Evolutionary conservation across 352 stramenopile genomes (phyloP).

Genomic region (Blastocystis sp.): DNA sequence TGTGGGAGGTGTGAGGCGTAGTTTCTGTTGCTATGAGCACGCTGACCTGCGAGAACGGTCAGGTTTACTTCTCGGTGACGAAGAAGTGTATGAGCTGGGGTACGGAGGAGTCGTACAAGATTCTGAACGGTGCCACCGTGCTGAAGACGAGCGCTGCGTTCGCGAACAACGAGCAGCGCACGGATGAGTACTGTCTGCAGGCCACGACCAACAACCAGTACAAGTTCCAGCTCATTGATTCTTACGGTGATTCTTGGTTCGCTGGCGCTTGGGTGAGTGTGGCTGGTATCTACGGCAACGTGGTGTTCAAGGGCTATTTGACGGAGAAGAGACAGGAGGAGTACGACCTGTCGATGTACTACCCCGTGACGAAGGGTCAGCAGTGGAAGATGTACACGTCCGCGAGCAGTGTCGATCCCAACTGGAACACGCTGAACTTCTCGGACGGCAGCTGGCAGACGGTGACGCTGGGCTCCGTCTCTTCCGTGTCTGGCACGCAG

Average conservation of each 20-base stretch:
- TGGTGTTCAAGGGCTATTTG: slow-evolving; percentile 8
- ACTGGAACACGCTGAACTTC: slow-evolving; percentile 9
- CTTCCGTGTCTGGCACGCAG: not conserved
- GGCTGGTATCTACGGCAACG: not conserved
- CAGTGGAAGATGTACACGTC: slow-evolving; percentile 1
- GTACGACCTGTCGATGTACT: not conserved
- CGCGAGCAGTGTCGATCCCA: not conserved
- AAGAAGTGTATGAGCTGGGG: not conserved
- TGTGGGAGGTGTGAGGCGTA: not conserved
- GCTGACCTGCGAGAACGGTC: not conserved
- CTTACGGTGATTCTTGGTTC: not conserved
- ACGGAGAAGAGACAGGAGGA: not conserved
- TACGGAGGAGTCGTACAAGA: slow-evolving; percentile 28
- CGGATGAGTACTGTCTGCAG: not conserved
- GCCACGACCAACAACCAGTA: slow-evolving; percentile 3
- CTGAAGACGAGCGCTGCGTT: slow-evolving; percentile 4
- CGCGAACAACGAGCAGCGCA: not conserved
- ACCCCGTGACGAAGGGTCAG: not conserved
- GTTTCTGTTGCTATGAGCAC: not conserved
- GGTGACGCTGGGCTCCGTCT: not conserved
- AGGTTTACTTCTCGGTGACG: not conserved
- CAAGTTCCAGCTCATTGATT: not conserved
- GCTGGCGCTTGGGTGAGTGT: not conserved
- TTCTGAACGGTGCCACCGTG: not conserved
- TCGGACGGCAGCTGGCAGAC: not conserved